Evolutionary conservation across 1,284 basidiomycete species (phyloP).

Genomic region (Cerioporus squamosus): DNA sequence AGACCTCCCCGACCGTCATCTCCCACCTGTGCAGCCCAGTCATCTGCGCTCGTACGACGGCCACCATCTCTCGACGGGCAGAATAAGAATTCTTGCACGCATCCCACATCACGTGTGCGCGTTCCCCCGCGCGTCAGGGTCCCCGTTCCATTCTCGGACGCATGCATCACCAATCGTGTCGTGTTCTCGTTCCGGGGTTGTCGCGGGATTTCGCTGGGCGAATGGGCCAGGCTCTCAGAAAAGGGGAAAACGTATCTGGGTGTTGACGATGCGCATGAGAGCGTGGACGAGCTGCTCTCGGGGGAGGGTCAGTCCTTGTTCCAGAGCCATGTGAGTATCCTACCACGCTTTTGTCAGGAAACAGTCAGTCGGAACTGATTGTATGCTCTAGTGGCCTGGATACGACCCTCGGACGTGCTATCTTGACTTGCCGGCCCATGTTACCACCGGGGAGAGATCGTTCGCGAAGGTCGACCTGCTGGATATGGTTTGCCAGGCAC

Average conservation of each 20-base stretch:
- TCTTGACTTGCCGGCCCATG: slow-evolving; percentile 4
- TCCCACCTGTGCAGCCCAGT: no score
- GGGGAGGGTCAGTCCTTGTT: slow-evolving; percentile 6
- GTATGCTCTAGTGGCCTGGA: slow-evolving; percentile 19
- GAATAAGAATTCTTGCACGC: no score
- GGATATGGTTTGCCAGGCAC: slow-evolving; percentile 18
- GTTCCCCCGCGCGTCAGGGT: slow-evolving; percentile 1
- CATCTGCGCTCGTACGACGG: no score
- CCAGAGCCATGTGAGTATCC: slow-evolving; percentile 13
- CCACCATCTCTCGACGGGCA: not conserved
- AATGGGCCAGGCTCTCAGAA: slow-evolving; percentile 17
- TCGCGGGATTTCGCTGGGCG: slow-evolving; percentile 8
- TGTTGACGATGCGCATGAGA: slow-evolving; percentile 4
- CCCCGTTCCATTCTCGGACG: slow-evolving; percentile 7
- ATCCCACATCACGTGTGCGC: not conserved
- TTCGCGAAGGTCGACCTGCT: slow-evolving; percentile 12
- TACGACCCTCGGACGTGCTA: slow-evolving; percentile 16
- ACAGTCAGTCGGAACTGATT: not conserved
- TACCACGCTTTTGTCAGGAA: not conserved
- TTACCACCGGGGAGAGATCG: not conserved
- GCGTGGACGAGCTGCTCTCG: slow-evolving; percentile 7
- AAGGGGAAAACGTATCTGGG: slow-evolving; percentile 8
- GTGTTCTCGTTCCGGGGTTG: not conserved
- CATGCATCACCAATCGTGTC: not conserved
- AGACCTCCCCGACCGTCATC: no score